Percentiles rank a stretch among this genome's conserved stretches.
Conservation (phyloP, 179 eudicot genomes). For the Carnegiea gigantea region DNA sequence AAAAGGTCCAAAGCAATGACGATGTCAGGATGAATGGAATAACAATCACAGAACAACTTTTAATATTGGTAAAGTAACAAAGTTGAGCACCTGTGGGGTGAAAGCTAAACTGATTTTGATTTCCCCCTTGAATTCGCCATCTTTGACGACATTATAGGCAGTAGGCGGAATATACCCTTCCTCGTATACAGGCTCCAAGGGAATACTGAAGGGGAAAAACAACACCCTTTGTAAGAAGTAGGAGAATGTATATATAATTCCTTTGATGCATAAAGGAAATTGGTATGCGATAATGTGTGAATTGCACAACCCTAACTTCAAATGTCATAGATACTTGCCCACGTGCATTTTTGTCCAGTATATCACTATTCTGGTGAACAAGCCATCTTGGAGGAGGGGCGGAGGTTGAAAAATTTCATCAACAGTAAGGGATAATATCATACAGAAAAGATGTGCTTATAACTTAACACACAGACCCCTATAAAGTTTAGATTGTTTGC, state of each 20-base stretch:
- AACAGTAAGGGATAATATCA: background rate
- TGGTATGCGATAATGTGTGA: background rate
- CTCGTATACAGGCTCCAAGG: conserved; percentile 45
- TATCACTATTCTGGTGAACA: background rate
- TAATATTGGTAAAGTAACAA: too few relatives aligned
- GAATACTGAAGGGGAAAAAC: conserved; percentile 49
- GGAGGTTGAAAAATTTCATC: background rate
- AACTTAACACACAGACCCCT: background rate
- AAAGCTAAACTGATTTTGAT: conserved; percentile 62
- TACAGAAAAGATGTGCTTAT: too few relatives aligned
- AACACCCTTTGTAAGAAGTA: background rate
- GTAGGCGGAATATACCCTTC: conserved; percentile 51
- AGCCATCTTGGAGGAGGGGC: background rate
- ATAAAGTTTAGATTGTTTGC: background rate
- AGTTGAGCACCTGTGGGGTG: conserved; percentile 49
- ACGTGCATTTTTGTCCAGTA: too few relatives aligned
- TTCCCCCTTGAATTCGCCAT: conserved; percentile 61
- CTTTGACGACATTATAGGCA: conserved; percentile 64
- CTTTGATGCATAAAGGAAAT: background rate
- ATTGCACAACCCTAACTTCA: background rate
- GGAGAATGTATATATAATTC: background rate
- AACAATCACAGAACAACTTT: background rate
- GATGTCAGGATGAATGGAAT: background rate
- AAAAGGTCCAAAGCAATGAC: background rate
- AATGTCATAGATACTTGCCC: too few relatives aligned